Base-by-base conservation (phyloP, 306 rosid genomes). In the Hippophae tibetana region DNA sequence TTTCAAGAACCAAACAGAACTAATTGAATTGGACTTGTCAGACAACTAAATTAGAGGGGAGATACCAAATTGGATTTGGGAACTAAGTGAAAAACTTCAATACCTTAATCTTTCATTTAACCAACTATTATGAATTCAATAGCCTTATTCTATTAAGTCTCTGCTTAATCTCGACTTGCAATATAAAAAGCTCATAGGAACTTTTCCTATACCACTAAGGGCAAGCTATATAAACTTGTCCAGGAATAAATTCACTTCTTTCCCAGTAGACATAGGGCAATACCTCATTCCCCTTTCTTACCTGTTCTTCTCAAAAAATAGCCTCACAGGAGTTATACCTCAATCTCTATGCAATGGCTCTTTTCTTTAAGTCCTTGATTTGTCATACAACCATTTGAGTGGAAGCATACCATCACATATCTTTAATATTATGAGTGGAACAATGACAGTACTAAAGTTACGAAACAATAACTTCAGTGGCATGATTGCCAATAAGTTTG, bases 241-340 rank as follows among this genome's bases (percentile, higher is more conserved):
- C 8, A 57, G 1, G n/a, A 73, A 73, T 49, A 62, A 38, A n/a
- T n/a, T n/a, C n/a, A n/a, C n/a, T n/a, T n/a, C n/a, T n/a, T n/a
- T n/a, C n/a, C n/a, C n/a, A n/a, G 2, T 40, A 10, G n/a, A 45
- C 60, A 57, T 68, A 11, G 65, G 65, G 10, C 7, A 52, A 2
- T 23, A 49, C 46, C 61, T 68, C 0, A 0, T 0, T 0, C 0
- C 0, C 2, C 8, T 58, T 0, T 0, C 1, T 1, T 68, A 62
- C 58, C 50, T 74, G 11, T 79, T 72, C 14, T 47, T 79, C 42
- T 68, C 78, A 60, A 62, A 58, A 47, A 79, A 79, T 13, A 9
- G 10, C 0, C 27, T 71, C 9, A 2, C 3, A 0, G 80, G 80
- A 5, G 9, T 0, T 40, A 68, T 79, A 4, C 84, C 78, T 0